Percentiles rank a stretch among this genome's conserved stretches.
Conservation (phyloP, 305 asterid genomes). For the Solanum hybrid region DNA sequence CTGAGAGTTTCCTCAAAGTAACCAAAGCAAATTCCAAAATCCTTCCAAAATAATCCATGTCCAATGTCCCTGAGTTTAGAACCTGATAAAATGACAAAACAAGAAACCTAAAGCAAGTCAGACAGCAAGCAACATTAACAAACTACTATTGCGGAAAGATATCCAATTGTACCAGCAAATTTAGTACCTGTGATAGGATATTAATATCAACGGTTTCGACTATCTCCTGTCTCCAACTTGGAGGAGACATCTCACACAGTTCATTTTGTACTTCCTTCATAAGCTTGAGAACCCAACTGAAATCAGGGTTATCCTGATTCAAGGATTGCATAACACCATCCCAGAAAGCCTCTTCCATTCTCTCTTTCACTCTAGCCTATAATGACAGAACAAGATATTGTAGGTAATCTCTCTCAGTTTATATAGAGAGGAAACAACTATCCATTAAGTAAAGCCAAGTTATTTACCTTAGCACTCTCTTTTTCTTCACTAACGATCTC, state of each 20-base stretch:
- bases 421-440: background rate
- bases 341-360: slow-evolving; percentile 23
- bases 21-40: slow-evolving; percentile 14
- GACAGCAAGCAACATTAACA: background rate
- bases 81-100: slow-evolving; percentile 1
- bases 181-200: slow-evolving; percentile 15
- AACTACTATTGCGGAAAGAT: background rate
- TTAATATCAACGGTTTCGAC: slow-evolving; percentile 14
- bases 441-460: background rate
- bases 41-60: slow-evolving; percentile 18
- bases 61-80: slow-evolving; percentile 15
- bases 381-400: background rate
- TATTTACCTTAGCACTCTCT: slow-evolving; percentile 7
- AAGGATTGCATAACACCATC: slow-evolving; percentile 20
- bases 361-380: slow-evolving; percentile 13
- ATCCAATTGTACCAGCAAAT: background rate
- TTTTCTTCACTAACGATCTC: background rate
- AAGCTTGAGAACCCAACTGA: slow-evolving; percentile 16
- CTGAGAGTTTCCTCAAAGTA: slow-evolving; percentile 18
- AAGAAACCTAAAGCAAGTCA: background rate
- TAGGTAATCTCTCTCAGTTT: background rate
- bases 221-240: slow-evolving; percentile 21
- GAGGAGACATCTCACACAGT: slow-evolving; percentile 22
- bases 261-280: slow-evolving; percentile 19
- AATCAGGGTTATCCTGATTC: slow-evolving; percentile 12